A percentile compares a stretch with the other conserved stretches of the same genome.
These are phyloP conservation scores for Neofusicoccum laricinum DNA, from an alignment of 2,329 filamentous ascomycete genomes.

Conservation along the genomic window DNA sequence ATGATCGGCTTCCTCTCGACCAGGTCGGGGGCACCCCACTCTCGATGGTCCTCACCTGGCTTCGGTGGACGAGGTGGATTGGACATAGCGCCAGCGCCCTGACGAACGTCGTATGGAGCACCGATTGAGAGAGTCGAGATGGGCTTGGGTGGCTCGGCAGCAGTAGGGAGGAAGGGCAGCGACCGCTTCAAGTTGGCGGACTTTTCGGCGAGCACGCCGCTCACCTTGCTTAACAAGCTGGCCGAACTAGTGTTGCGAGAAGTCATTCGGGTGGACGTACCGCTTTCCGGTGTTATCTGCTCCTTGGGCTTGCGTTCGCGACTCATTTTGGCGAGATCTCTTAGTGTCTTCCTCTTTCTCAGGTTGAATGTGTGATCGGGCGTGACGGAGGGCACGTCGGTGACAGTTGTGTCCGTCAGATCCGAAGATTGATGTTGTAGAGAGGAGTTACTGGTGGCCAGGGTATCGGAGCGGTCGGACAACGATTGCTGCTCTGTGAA, in stretches of 20 bases:
- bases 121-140: neutral
- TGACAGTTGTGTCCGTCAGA: neutral
- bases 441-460: neutral
- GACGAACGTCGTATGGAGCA: neutral
- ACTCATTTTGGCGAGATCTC: neutral
- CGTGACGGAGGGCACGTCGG: neutral
- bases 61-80: neutral
- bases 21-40: neutral
- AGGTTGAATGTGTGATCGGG: neutral
- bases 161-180: neutral
- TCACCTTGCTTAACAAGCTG: neutral
- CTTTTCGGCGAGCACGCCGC: neutral
- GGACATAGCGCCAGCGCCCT: neutral
- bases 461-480: neutral
- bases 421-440: neutral
- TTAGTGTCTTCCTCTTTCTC: neutral
- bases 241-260: neutral
- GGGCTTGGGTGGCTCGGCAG: neutral
- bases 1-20: neutral
- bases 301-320: neutral
- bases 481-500: neutral
- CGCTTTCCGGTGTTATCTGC: neutral
- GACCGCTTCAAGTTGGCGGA: neutral
- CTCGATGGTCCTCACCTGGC: neutral
- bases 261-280: no score